These are phyloP conservation scores for Talaromyces liani DNA, from an alignment of 495 filamentous ascomycete genomes.

Conservation along the genomic window DNA sequence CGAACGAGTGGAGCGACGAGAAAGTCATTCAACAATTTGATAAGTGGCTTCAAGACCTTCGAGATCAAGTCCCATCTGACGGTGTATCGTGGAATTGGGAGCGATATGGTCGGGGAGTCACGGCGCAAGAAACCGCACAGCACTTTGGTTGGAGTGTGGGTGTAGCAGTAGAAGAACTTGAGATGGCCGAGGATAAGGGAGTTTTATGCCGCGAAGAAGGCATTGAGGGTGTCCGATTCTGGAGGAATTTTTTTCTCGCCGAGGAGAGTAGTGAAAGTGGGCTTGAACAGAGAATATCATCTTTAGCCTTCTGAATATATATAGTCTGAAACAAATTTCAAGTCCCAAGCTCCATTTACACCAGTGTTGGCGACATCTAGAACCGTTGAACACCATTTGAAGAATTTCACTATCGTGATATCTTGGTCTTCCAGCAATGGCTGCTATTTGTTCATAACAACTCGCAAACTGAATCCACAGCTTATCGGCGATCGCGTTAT, in stretches of 20 bases:
- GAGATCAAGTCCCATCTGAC: slow-evolving; percentile 53
- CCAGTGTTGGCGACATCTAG: not conserved
- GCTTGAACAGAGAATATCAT: slow-evolving; percentile 5
- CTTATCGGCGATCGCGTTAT: too few species aligned
- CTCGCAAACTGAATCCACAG: not conserved
- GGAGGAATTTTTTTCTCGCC: slow-evolving; percentile 49
- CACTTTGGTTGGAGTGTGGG: slow-evolving; percentile 97
- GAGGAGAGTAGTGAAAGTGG: not conserved
- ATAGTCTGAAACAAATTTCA: not conserved
- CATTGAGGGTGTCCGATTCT: slow-evolving; percentile 74
- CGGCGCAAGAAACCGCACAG: slow-evolving; percentile 82
- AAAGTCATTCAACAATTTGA: slow-evolving; percentile 73
- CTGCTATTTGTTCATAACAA: not conserved
- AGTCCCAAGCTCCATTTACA: not conserved
- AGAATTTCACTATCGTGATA: not conserved
- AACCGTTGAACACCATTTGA: not conserved
- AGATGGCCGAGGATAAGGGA: slow-evolving; percentile 92
- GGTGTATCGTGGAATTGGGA: slow-evolving; percentile 68
- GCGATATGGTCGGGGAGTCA: slow-evolving; percentile 73
- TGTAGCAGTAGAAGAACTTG: slow-evolving; percentile 91
- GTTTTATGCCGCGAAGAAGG: slow-evolving; percentile 76
- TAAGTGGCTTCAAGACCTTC: slow-evolving; percentile 69
- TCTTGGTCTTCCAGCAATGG: not conserved
- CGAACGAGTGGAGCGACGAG: slow-evolving; percentile 81
- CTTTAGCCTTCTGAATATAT: not conserved